Percentiles rank a stretch among this genome's conserved stretches.
phyloP scores from a whole-genome alignment of 2,329 filamentous ascomycete species.

The Ophiostoma triangulosporum region DNA sequence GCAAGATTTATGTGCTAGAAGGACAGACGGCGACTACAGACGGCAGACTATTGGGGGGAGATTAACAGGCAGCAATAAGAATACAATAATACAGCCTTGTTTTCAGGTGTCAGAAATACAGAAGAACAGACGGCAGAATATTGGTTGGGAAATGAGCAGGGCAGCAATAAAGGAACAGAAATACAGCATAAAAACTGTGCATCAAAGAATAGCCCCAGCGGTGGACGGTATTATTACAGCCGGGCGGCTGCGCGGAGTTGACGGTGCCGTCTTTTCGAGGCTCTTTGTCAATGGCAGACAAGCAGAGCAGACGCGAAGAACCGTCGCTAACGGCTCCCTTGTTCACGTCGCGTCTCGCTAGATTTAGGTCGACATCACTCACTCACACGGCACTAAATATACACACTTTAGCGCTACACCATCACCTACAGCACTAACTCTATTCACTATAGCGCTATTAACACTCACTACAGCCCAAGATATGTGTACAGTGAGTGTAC shows the following conservation, averaged over 20 bases:
- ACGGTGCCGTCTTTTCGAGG: too few relatives aligned
- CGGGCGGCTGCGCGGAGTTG: too few relatives aligned
- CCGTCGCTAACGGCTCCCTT: background rate
- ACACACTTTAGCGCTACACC: background rate
- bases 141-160: too few relatives aligned
- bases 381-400: too few relatives aligned
- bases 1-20: background rate
- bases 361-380: background rate
- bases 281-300: background rate
- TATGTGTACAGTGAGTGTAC: too few relatives aligned
- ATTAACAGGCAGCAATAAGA: background rate
- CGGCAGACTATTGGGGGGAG: background rate
- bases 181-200: background rate
- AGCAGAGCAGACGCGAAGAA: background rate
- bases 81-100: too few relatives aligned
- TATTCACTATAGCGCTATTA: background rate
- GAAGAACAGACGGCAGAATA: background rate
- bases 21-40: background rate
- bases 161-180: background rate
- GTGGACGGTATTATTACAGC: too few relatives aligned
- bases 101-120: background rate
- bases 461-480: too few relatives aligned
- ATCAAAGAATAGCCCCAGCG: background rate
- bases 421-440: background rate
- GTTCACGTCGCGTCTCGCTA: background rate